Conservation (phyloP, 805 yeast genomes). For the Cyberlindnera euphorbiae region DNA sequence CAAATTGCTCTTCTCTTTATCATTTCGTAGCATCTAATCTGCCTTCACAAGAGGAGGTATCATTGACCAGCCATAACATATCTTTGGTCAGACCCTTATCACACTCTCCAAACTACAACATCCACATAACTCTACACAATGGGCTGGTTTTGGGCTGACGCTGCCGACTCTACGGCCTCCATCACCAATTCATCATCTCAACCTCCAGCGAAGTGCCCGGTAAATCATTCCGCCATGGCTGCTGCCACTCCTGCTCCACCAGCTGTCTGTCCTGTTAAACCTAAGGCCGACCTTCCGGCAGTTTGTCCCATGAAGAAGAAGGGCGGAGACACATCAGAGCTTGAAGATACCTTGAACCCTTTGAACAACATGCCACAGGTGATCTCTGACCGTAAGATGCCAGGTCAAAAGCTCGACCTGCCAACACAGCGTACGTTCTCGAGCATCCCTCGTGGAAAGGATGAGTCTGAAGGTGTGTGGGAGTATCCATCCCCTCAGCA, state of each 20-base stretch:
- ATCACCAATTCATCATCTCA: neutral
- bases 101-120: neutral
- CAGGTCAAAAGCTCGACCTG: conserved; percentile 74
- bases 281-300: conserved; percentile 27
- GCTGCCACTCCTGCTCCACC: conserved; percentile 6
- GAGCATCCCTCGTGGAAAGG: conserved; percentile 79
- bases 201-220: conserved; percentile 10
- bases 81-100: no score
- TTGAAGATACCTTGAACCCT: conserved; percentile 51
- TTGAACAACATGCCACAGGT: conserved; percentile 83
- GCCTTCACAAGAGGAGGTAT: no score
- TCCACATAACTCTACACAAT: conserved; percentile 29
- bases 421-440: conserved; percentile 84
- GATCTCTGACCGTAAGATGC: conserved; percentile 59
- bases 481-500: conserved; percentile 99
- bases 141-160: conserved; percentile 92
- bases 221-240: conserved; percentile 6
- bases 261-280: conserved; percentile 39
- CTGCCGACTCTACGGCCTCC: conserved; percentile 4
- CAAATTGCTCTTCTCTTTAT: no score
- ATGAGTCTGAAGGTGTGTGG: conserved; percentile 73
- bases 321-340: conserved; percentile 1
- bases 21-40: no score
- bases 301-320: conserved; percentile 37
- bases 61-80: no score